Base-by-base conservation (phyloP, 352 stramenopile genomes). In the Elongisporangium senticosum region DNA sequence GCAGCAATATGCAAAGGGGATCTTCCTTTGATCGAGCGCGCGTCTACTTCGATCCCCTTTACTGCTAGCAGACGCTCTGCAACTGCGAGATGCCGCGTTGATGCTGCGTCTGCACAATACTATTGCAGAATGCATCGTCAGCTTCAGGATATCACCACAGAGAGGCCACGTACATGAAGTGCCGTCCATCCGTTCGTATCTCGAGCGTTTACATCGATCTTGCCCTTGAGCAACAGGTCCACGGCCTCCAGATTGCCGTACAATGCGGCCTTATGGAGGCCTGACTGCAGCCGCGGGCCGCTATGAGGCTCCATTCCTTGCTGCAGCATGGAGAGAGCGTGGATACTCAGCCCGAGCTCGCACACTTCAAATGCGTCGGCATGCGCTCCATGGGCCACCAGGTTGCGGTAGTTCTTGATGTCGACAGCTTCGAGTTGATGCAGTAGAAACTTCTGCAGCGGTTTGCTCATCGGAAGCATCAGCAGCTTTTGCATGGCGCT, bases 111-210 rank as follows among this genome's bases (percentile, higher is more conserved):
- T 14, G 77, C 73, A 37, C 81, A 87, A 55, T 83, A 77, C 81
- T 90, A 59, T 19, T 56, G n/a, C 58, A 10, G n/a, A 53, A n/a
- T 21, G 8, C 0, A 8, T 22, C 17, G n/a, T 49, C 15, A 22
- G 7, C 11, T 49, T 14, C 15, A 8, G 40, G 15, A 20, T 26
- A 55, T 0, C 10, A 24, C 23, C 23, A 63, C 19, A 26, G 2
- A 24, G 2, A 48, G 17, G 13, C 23, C 39, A 77, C 72, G 19
- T 51, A 87, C 78, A 62, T 90, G 81, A 8, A 90, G 58, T 26
- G 69, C 58, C 1, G 76, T 87, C 81, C 81, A 90, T 1, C 67
- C 75, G 21, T 89, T 83, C 1, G 64, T 58, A 61, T 90, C 81
- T 53, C 63, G 66, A n/a, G 61, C 64, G 20, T 67, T 69, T 2